Percentiles rank a stretch among this genome's conserved stretches.
Conservation (phyloP, 768 basidiomycete genomes). For the Lactifluus hygrophoroides region DNA sequence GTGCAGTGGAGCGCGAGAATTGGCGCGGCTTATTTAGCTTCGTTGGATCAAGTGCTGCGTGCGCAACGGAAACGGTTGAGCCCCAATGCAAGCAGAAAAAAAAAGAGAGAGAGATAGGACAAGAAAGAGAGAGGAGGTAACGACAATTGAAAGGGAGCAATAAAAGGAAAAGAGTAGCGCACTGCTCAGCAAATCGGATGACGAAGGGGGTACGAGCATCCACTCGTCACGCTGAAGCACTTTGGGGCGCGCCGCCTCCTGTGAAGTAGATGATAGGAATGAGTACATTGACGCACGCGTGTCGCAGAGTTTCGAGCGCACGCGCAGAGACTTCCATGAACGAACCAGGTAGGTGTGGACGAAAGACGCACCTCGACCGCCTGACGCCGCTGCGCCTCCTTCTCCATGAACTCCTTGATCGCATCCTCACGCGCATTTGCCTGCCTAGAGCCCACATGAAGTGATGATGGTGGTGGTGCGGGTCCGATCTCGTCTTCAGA, state of each 20-base stretch:
- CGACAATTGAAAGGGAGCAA: background rate
- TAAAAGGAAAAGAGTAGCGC: background rate
- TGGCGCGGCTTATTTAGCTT: constrained; percentile 67
- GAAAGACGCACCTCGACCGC: constrained; percentile 47
- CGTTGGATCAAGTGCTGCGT: constrained; percentile 74
- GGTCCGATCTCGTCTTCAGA: constrained; percentile 81
- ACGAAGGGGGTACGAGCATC: constrained; percentile 93
- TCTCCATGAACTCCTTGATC: constrained; percentile 75
- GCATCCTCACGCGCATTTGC: constrained; percentile 41
- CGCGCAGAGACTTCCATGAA: background rate
- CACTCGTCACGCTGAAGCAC: constrained; percentile 82
- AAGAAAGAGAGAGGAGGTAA: background rate
- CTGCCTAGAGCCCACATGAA: background rate
- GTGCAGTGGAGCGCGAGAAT: constrained; percentile 51
- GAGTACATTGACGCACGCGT: background rate
- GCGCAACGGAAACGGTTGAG: background rate
- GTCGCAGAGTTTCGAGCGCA: background rate
- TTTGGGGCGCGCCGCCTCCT: constrained; percentile 77
- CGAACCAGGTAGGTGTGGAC: background rate
- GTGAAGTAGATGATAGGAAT: constrained; percentile 1
- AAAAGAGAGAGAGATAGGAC: background rate
- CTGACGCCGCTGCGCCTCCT: constrained; percentile 70
- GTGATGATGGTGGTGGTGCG: constrained; percentile 40
- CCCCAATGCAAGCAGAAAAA: too few relatives aligned
- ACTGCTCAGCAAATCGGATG: constrained; percentile 74